Evolutionary conservation across 352 stramenopile genomes (phyloP), one percentile per base, ranked within the genome.

Genomic region (Peronospora farinosa): DNA sequence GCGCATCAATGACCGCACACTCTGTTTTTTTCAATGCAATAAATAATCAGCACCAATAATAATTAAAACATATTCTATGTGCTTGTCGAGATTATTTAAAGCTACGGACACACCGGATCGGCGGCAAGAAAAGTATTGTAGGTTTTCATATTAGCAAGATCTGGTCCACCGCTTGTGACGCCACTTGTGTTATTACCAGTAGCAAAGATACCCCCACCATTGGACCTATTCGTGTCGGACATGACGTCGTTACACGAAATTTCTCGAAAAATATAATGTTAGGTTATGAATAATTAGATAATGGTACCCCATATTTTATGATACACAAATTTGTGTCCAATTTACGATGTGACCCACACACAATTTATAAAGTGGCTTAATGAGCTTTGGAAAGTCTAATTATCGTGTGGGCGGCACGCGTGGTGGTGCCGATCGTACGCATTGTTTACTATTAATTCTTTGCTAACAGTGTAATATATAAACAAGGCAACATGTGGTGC

Each of bases 381-480:
- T 94, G 84, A 92, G 72, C 69, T 90, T 94, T 40, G 81, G 82
- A 8, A 78, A 79, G 60, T 89, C 79, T 17, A 88, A 87, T 63
- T 96, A 96, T 60, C 84, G 86, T 57, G 53, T 72, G 8, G 86
- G 86, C 57, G 86, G 86, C 63, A 96, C 84, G 38, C 78, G 86
- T 43, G 86, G 86, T 47, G 86, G 86, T 60, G 74, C 80, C 15
- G 81, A 96, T 49, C 84, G 82, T 92, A 75, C 51, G 82, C 17
- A 30, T 3, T 15, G 8, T 27, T 36, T 36, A 12, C 13, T 1
- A 2, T 17, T 12, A 7, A 21, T 10, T 21, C 7, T 1, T 21
- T 37, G 13, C 10, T 5, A 17, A 21, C 8, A 37, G 16, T 47
- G 28, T 13, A 21, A 19, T 33, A 8, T 40, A 16, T 7, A 47